Evolutionary conservation across 805 yeast species (phyloP), one percentile per base, ranked within the genome.

Genomic region (Tetrapisispora nanseiensis): DNA sequence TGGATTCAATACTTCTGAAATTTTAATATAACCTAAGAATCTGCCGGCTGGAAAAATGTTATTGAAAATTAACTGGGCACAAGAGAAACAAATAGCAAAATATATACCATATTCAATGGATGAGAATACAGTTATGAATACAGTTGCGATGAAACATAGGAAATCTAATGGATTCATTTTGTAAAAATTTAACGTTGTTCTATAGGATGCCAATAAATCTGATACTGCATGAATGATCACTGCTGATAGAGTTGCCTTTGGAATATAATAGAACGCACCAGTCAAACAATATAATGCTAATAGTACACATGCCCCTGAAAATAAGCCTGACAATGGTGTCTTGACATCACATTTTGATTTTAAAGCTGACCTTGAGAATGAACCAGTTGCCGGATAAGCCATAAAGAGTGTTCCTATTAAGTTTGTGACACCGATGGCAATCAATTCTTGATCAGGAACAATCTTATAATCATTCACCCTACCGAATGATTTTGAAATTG

Each of bases 361-460:
- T 55, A 89, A 72, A 7, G 97, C 97, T 35, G 95, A 83, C 69
- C 97, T 80, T 16, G 95, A 84, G 63, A 89, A 89, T 1, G 97
- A 89, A 36, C 97, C 97, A 4, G 97, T 89, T 7, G 95, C 87
- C 8, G 97, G 97, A 62, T 89, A 89, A 7, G 97, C 95, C 56
- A 77, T 74, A 75, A 89, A 89, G 59, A 87, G 86, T 18, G 95
- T 86, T 52, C 96, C 96, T 52, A 89, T 71, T 61, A 89, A 71
- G 65, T 89, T 89, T 41, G 92, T 82, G 36, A 82, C 84, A 56
- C 97, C 97, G 63, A 89, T 89, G 33, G 97, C 96, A 56, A 89
- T 75, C 42, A 89, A 74, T 63, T 89, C 97, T 70, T 89, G 97
- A 65, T 89, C 90, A 38, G 97, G 95, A 46, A 80, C 75, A 54